A percentile compares a stretch with the other conserved stretches of the same genome.
phyloP scores from a whole-genome alignment of 345 rosid genomes.

The Acer negundo region DNA sequence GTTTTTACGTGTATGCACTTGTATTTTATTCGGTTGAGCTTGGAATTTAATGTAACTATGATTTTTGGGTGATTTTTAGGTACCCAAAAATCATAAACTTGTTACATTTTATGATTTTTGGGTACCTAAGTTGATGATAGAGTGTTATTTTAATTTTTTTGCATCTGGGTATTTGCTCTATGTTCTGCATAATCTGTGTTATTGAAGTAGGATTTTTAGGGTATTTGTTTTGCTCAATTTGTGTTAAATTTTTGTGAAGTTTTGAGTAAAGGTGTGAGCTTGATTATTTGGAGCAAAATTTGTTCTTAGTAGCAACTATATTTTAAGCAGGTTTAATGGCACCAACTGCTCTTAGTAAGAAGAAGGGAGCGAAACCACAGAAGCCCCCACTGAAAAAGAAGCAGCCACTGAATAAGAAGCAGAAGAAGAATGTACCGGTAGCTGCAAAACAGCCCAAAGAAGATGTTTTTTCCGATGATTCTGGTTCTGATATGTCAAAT shows the following conservation, averaged over 20 bases:
- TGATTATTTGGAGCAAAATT: neutral
- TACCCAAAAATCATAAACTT: no score
- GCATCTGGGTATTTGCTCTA: neutral
- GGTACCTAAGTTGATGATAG: neutral
- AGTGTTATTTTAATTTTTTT: neutral
- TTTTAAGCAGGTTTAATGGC: conserved; percentile 38
- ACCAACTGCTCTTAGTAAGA: conserved; percentile 48
- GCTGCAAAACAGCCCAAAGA: conserved; percentile 38
- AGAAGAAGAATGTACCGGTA: conserved; percentile 42
- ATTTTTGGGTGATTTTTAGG: neutral
- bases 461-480: conserved; percentile 43
- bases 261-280: neutral
- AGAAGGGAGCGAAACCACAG: conserved; percentile 41
- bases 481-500: conserved; percentile 46
- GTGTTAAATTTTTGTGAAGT: neutral
- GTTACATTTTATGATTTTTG: neutral
- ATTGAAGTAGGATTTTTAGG: neutral
- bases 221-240: neutral
- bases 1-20: neutral
- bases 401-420: conserved; percentile 54
- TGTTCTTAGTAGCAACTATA: neutral
- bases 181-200: neutral
- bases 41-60: neutral
- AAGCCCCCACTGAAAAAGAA: conserved; percentile 52
- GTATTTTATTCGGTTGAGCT: neutral